phyloP scores from a whole-genome alignment of 2,329 filamentous ascomycete species.

The Cylindrodendrum hubeiense region DNA sequence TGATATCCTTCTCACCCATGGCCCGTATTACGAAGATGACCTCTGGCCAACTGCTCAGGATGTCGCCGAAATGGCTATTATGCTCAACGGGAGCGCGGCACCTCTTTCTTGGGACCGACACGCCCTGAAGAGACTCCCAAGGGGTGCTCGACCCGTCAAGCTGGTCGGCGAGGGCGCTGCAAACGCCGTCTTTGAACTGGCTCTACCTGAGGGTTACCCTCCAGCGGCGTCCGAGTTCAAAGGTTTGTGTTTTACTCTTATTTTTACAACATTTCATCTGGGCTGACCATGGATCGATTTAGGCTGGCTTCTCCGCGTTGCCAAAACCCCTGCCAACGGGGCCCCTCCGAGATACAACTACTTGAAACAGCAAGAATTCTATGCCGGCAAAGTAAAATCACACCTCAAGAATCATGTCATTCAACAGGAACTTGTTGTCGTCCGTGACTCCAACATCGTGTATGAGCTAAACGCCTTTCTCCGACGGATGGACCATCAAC shows the following conservation, averaged over 20 bases:
- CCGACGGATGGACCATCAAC: constrained; percentile 58
- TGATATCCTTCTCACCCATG: constrained; percentile 34
- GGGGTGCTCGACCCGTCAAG: constrained; percentile 49
- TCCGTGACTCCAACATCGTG: constrained; percentile 52
- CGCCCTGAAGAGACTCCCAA: constrained; percentile 49
- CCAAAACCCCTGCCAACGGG: constrained; percentile 50
- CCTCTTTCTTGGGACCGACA: constrained; percentile 42
- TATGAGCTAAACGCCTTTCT: constrained; percentile 67
- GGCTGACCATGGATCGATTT: constrained; percentile 33
- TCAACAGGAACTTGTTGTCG: constrained; percentile 53
- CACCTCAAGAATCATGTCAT: constrained; percentile 51
- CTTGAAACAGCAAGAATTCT: constrained; percentile 53
- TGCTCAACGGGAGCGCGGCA: constrained; percentile 41
- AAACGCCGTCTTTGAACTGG: constrained; percentile 79
- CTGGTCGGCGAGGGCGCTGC: constrained; percentile 78
- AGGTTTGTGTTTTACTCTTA: constrained; percentile 47
- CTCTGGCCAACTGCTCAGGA: constrained; percentile 44
- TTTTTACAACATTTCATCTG: constrained; percentile 5
- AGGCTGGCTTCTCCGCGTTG: constrained; percentile 55
- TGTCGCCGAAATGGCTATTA: constrained; percentile 44
- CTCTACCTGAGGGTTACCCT: constrained; percentile 51
- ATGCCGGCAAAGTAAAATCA: constrained; percentile 49
- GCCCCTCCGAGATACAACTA: constrained; percentile 52
- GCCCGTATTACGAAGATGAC: constrained; percentile 34
- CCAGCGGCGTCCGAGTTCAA: constrained; percentile 48